Base-by-base conservation (phyloP, 2,329 filamentous ascomycete genomes). In the Calonectria hongkongensis region DNA sequence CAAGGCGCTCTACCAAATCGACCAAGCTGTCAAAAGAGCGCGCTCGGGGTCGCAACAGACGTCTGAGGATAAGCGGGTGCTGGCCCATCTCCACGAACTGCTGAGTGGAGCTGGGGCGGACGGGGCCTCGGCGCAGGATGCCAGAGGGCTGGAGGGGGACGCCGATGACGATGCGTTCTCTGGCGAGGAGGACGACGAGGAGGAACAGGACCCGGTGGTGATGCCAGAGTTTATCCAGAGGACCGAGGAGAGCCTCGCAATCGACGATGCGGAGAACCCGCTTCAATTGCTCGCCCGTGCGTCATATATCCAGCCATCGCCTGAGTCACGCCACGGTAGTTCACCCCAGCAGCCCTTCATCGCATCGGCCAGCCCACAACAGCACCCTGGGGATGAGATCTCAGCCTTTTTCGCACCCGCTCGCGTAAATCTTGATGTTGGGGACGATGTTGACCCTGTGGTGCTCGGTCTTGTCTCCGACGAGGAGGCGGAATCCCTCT, bases 251-350 rank as follows among this genome's bases (percentile, higher is more conserved):
- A 88, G 85, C 62, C 87, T 93, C 39, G 88, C 91, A 15, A 85
- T 94, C 30, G 93, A 95, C 76, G 93, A 94, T 80, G 93, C 93
- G 4, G 93, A 95, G 79, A 95, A 95, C 73, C 93, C 93, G 0
- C 84, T 95, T 6, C 93, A 95, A 81, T 85, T 95, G 18, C 90
- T 95, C 41, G 93, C 93, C 3, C 89, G 93, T 39, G 93, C 93
- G 1, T 95, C 93, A 0, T 92, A 94, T 82, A 87, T 94, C 47
- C 89, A 90, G 71, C 86, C 90, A n/a, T 89, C 88, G 28, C 87
- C 86, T 1, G 81, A 83, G 16, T 78, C 80, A 41, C 77, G 79
- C 21, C 77, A 78, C 51, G 79, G 79, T 0, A 76, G 75, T 60
- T 81, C 79, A 18, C 79, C 82, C 1, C 75, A 76, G 48, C 76